These are phyloP conservation scores for Taiozyma onychis DNA, from an alignment of 1,139 yeast genomes.

Conservation along the genomic window DNA sequence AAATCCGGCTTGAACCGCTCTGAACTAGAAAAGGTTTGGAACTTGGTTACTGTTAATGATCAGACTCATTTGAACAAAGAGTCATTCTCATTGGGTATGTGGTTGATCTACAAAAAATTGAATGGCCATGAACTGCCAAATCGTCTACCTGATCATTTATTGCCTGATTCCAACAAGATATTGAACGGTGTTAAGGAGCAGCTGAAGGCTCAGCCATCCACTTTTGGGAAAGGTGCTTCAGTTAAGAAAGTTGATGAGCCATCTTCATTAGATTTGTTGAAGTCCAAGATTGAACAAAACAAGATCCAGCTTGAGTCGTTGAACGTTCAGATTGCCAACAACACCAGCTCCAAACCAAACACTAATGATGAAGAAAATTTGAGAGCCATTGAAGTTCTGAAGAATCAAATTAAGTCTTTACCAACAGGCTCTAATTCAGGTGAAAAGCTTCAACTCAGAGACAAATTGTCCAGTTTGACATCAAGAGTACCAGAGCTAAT, in stretches of 20 bases:
- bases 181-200: conserved; percentile 49
- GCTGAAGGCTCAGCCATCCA: conserved; percentile 34
- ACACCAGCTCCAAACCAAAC: conserved; percentile 10
- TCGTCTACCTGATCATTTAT: conserved; percentile 62
- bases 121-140: conserved; percentile 73
- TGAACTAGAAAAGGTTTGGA: conserved; percentile 91
- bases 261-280: conserved; percentile 12
- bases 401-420: conserved; percentile 46
- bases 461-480: conserved; percentile 41
- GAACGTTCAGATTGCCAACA: conserved; percentile 19
- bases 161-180: conserved; percentile 71
- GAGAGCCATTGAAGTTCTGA: conserved; percentile 58
- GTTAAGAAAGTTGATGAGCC: conserved; percentile 19
- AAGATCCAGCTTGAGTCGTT: conserved; percentile 41
- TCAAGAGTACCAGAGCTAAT: conserved; percentile 71
- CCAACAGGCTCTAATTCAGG: conserved; percentile 25
- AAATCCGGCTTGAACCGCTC: conserved; percentile 84
- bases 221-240: conserved; percentile 25
- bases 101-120: conserved; percentile 67
- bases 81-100: conserved; percentile 81
- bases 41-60: conserved; percentile 61
- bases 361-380: conserved; percentile 21
- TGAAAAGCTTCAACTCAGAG: conserved; percentile 28
- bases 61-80: conserved; percentile 67
- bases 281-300: conserved; percentile 45